A percentile compares a stretch with the other conserved stretches of the same genome.
phyloP scores from a whole-genome alignment of 2,329 filamentous ascomycete genomes.

The Claviceps sp. region DNA sequence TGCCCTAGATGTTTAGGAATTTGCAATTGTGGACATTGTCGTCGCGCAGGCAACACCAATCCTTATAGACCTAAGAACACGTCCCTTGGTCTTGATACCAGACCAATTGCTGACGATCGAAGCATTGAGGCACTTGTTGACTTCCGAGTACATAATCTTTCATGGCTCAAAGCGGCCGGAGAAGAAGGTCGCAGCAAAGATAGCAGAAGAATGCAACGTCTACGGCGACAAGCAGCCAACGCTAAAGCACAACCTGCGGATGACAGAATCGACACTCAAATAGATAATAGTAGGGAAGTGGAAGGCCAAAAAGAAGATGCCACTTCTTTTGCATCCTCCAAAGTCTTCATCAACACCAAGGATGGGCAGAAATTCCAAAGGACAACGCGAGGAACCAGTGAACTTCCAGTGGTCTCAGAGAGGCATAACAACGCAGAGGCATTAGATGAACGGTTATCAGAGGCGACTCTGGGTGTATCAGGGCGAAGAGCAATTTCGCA shows the following conservation, averaged over 20 bases:
- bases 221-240: constrained; percentile 42
- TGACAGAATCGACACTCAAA: constrained; percentile 14
- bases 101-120: constrained; percentile 75
- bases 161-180: constrained; percentile 56
- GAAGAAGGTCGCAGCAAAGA: constrained; percentile 44
- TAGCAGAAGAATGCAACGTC: constrained; percentile 41
- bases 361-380: neutral
- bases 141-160: constrained; percentile 77
- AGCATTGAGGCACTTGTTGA: constrained; percentile 86
- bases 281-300: constrained; percentile 9
- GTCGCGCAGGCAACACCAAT: constrained; percentile 48
- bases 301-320: constrained; percentile 2
- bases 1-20: constrained; percentile 78
- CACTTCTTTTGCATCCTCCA: neutral
- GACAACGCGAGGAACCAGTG: neutral
- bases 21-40: constrained; percentile 77
- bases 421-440: neutral
- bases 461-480: neutral
- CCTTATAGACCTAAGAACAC: constrained; percentile 83
- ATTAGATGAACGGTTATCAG: neutral
- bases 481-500: neutral
- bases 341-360: neutral
- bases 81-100: constrained; percentile 80
- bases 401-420: neutral
- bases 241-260: constrained; percentile 38